These are phyloP conservation scores for Auricularia sp. DNA, from an alignment of 768 basidiomycete genomes.

Conservation along the genomic window DNA sequence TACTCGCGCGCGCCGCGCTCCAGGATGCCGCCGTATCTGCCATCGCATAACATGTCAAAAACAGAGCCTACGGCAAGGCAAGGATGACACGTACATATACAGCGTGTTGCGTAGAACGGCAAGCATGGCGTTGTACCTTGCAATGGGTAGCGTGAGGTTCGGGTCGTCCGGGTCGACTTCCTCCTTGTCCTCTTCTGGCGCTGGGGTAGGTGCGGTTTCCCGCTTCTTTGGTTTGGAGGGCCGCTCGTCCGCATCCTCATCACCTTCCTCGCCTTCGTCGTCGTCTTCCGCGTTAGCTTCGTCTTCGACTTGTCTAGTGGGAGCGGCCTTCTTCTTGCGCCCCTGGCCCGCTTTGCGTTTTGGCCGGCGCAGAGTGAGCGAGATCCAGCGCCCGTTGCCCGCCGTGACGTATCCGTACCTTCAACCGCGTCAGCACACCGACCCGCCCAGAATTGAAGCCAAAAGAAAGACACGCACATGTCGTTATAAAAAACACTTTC, in stretches of 20 bases:
- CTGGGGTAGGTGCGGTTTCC: neutral
- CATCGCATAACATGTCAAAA: neutral
- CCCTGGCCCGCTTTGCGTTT: conserved; percentile 37
- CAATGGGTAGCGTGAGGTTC: conserved; percentile 48
- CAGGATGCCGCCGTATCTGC: conserved; percentile 80
- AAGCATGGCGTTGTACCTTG: conserved; percentile 83
- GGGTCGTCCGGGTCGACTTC: conserved; percentile 58
- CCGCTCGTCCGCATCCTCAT: conserved; percentile 10
- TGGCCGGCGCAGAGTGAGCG: conserved; percentile 55
- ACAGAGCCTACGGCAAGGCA: neutral
- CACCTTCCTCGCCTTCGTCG: conserved; percentile 8
- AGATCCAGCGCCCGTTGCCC: conserved; percentile 72
- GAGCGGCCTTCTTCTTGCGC: conserved; percentile 33
- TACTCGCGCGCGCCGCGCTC: conserved; percentile 77
- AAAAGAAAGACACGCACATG: conserved; percentile 36
- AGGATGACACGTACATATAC: conserved; percentile 53
- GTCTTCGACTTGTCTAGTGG: conserved; percentile 9
- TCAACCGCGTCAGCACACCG: neutral
- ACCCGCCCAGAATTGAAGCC: neutral
- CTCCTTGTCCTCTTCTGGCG: neutral
- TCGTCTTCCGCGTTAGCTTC: conserved; percentile 12
- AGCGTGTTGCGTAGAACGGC: conserved; percentile 75
- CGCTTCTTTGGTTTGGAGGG: conserved; percentile 10
- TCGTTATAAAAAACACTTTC: conserved; percentile 86
- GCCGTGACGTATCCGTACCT: conserved; percentile 72